Evolutionary conservation across 805 yeast genomes (phyloP).

Genomic region (Brettanomyces nanus): DNA sequence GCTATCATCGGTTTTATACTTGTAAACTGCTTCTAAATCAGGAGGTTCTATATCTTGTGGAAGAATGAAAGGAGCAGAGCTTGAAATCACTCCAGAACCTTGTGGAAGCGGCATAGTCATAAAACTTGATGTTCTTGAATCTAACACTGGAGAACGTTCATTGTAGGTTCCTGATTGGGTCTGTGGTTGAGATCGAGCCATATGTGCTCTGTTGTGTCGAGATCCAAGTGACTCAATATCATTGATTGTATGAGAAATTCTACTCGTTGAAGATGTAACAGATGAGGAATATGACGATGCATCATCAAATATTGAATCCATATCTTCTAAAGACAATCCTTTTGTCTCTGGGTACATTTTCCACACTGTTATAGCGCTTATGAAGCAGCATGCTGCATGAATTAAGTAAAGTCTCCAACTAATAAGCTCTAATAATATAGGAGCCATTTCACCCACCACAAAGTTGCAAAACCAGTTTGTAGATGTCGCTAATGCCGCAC

Average conservation of each 20-base stretch:
- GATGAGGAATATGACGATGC: conserved; percentile 19
- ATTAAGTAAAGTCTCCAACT: conserved; percentile 75
- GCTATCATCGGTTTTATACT: conserved; percentile 27
- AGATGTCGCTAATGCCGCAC: conserved; percentile 86
- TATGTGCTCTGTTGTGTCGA: conserved; percentile 6
- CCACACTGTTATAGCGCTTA: conserved; percentile 67
- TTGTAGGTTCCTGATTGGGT: not conserved
- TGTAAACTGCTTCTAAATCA: conserved; percentile 27
- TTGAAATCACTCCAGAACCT: not conserved
- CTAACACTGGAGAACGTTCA: conserved; percentile 1
- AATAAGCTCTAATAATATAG: conserved; percentile 68
- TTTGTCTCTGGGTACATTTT: conserved; percentile 82
- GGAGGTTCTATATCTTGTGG: conserved; percentile 26
- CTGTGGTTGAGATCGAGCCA: not conserved
- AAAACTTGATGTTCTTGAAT: not conserved
- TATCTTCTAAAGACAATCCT: conserved; percentile 81
- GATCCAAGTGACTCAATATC: conserved; percentile 15
- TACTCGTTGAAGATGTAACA: not conserved
- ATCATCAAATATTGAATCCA: conserved; percentile 86
- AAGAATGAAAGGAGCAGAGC: conserved; percentile 11
- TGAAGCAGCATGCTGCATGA: conserved; percentile 70
- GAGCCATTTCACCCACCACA: conserved; percentile 87
- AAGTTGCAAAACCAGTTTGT: conserved; percentile 91
- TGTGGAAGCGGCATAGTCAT: not conserved
- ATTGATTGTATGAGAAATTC: conserved; percentile 7